phyloP scores from a whole-genome alignment of 495 filamentous ascomycete species.

The Tuber umbilicatum region DNA sequence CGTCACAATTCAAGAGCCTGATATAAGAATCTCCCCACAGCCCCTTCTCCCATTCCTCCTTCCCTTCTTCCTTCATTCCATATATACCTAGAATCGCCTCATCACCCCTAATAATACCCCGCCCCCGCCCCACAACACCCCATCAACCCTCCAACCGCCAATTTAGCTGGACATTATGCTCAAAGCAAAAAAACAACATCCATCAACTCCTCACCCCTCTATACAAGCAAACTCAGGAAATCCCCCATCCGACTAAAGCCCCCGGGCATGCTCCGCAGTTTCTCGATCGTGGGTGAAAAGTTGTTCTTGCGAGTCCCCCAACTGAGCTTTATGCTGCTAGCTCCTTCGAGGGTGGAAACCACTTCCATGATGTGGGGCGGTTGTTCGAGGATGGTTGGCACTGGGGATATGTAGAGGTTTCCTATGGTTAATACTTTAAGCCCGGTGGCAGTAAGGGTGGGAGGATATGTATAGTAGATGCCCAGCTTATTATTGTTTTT shows the following conservation, averaged over 20 bases:
- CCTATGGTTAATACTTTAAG: neutral
- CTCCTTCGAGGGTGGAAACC: neutral
- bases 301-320: constrained; percentile 28
- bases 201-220: constrained; percentile 19
- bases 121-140: constrained; percentile 12
- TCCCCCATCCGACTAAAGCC: constrained; percentile 36
- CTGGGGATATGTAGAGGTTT: neutral
- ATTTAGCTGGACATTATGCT: constrained; percentile 22
- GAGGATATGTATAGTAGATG: neutral
- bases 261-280: neutral
- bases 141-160: constrained; percentile 34
- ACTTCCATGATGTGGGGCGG: constrained; percentile 17
- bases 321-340: constrained; percentile 20
- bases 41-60: neutral
- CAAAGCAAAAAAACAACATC: constrained; percentile 31
- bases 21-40: neutral
- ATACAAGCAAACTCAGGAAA: constrained; percentile 38
- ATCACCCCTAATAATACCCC: too few species aligned
- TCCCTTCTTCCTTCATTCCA: neutral
- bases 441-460: neutral
- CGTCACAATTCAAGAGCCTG: neutral
- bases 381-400: neutral
- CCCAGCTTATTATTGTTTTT: neutral
- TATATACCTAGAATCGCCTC: too few species aligned
- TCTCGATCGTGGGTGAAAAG: neutral